phyloP scores from a whole-genome alignment of 1,284 basidiomycete genomes.

The Ustilago nuda region DNA sequence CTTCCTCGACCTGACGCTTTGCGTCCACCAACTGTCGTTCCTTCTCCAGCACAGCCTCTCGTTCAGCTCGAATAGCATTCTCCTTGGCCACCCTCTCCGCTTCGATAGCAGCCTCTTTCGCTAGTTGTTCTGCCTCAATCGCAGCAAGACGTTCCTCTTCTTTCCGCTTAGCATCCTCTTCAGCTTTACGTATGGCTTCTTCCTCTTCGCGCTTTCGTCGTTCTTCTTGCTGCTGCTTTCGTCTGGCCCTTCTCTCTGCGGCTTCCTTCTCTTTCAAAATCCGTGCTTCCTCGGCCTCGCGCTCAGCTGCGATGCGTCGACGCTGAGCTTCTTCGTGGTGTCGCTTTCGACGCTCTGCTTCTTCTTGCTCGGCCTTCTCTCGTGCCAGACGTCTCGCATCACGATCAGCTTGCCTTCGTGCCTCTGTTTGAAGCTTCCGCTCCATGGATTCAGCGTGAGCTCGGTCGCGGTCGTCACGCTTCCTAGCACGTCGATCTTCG shows the following conservation, averaged over 20 bases:
- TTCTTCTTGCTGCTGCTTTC: conserved; percentile 30
- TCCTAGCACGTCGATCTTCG: conserved; percentile 26
- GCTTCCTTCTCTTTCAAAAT: conserved; percentile 30
- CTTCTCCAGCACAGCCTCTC: conserved; percentile 43
- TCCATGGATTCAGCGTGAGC: conserved; percentile 12
- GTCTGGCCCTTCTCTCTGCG: conserved; percentile 23
- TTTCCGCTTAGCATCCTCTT: conserved; percentile 26
- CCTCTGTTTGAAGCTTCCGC: conserved; percentile 20
- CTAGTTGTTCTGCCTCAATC: conserved; percentile 42
- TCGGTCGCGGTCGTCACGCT: conserved; percentile 31
- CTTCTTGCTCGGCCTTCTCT: conserved; percentile 21
- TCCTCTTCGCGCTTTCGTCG: conserved; percentile 23
- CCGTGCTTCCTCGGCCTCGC: conserved; percentile 27
- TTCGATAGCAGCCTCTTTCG: conserved; percentile 24
- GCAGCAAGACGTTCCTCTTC: conserved; percentile 45
- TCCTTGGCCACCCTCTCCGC: conserved; percentile 26
- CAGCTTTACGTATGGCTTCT: conserved; percentile 20
- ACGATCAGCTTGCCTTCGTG: conserved; percentile 23
- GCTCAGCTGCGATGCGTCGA: conserved; percentile 28
- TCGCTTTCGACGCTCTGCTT: conserved; percentile 16
- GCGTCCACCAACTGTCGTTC: conserved; percentile 41
- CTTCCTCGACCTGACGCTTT: conserved; percentile 48
- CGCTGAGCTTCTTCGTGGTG: conserved; percentile 30
- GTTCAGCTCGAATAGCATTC: conserved; percentile 30
- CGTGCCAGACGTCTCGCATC: conserved; percentile 31